A percentile compares a stretch with the other conserved stretches of the same genome.
phyloP scores from a whole-genome alignment of 148 eudicot genomes.

The Pharnaceum exiguum region DNA sequence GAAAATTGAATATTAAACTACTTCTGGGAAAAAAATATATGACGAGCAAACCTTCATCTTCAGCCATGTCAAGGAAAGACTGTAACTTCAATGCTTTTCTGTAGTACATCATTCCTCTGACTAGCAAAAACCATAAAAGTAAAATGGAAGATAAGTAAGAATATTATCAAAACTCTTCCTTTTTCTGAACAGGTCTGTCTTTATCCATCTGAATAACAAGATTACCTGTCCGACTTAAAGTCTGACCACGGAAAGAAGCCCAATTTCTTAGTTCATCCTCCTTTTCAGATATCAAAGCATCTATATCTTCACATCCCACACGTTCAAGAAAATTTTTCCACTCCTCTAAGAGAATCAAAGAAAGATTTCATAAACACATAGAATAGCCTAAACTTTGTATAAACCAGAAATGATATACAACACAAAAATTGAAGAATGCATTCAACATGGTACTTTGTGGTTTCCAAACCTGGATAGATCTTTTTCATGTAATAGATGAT shows the following conservation, averaged over 20 bases:
- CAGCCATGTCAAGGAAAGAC: conserved; percentile 98
- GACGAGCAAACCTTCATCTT: conserved; percentile 76
- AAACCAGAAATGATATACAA: no score
- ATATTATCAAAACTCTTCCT: neutral
- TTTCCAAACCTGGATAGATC: conserved; percentile 98
- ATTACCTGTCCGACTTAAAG: conserved; percentile 89
- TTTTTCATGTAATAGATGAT: conserved; percentile 80
- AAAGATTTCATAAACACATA: conserved; percentile 7
- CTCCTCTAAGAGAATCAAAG: conserved; percentile 46
- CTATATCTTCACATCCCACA: conserved; percentile 37
- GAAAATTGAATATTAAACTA: no score
- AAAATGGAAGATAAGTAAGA: neutral
- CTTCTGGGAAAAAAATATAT: no score
- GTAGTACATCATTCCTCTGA: conserved; percentile 99
- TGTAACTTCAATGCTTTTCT: conserved; percentile 82
- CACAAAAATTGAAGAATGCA: no score
- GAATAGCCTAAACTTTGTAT: no score
- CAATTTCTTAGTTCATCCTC: conserved; percentile 74
- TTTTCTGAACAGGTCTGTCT: neutral
- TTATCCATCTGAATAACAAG: no score
- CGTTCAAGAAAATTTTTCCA: conserved; percentile 92
- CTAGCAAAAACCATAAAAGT: conserved; percentile 30
- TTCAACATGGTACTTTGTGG: no score
- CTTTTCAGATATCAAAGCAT: conserved; percentile 29
- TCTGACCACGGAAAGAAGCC: conserved; percentile 92